Evolutionary conservation across 352 stramenopile genomes (phyloP).

Genomic region (Poterioochromonas sp.): DNA sequence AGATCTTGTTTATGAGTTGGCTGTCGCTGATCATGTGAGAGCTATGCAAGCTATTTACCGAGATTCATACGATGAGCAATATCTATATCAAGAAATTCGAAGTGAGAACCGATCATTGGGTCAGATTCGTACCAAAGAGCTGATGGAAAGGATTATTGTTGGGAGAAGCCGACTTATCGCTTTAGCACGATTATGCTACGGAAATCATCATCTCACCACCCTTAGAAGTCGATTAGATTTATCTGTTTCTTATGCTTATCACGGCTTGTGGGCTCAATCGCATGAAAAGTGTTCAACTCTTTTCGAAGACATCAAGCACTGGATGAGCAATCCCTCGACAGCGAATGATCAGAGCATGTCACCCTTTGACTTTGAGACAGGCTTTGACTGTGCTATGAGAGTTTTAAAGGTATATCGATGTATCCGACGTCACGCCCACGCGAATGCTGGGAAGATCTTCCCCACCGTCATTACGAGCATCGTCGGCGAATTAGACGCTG

Average conservation of each 20-base stretch:
- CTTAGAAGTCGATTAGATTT: not conserved
- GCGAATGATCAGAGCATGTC: not conserved
- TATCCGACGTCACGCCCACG: not conserved
- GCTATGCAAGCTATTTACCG: conserved; percentile 10
- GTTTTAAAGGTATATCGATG: not conserved
- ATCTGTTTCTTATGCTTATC: not conserved
- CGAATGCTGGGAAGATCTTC: not conserved
- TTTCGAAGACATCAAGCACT: not conserved
- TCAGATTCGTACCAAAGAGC: not conserved
- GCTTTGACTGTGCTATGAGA: not conserved
- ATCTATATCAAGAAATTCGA: not conserved
- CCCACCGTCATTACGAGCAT: not conserved
- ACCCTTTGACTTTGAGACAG: not conserved
- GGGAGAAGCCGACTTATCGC: not conserved
- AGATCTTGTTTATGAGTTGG: not conserved
- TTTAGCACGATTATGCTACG: conserved; percentile 6
- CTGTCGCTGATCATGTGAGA: conserved; percentile 3
- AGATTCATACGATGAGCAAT: not conserved
- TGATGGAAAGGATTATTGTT: not conserved
- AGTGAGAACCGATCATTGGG: not conserved
- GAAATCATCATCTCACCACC: not conserved
- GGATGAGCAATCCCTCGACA: not conserved
- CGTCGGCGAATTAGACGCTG: not conserved
- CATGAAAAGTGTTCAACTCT: not conserved
- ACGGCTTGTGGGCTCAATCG: conserved; percentile 15